Base-by-base conservation (phyloP, 1,284 basidiomycete genomes). In the Tilletia indica region DNA sequence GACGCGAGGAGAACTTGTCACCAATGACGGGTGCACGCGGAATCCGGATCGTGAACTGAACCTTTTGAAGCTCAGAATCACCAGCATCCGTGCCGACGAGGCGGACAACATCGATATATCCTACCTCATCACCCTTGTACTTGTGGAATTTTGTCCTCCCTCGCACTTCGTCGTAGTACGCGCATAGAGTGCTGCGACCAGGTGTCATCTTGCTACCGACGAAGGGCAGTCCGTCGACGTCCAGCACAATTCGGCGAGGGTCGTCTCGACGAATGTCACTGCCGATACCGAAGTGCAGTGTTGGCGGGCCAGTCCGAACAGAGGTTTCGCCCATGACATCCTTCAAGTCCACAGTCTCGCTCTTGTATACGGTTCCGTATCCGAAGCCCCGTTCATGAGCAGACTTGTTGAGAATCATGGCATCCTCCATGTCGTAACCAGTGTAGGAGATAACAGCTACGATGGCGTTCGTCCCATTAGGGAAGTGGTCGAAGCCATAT, bases 391-490 rank as follows among this genome's bases (percentile, higher is more conserved):
- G 91, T 86, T 99, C 97, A 84, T 99, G 94, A 3, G 94, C 92
- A 3, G 94, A 98, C 87, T 99, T 99, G 87, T 99, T 99, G 69
- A 99, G 87, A 78, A 99, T 99, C 97, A 99, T 99, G 74, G 97
- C 97, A 81, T 99, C 97, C 86, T 99, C 97, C 97, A 99, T 99
- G 85, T 99, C 97, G 86, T 99, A 99, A 5, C 97, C 97, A 0
- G 97, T 99, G 85, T 99, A 99, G 0, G 97, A 99, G 78, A 99
- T 98, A 83, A 99, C 97, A 31, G 97, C 97, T 69, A 99, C 97
- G 72, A 99, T 89, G 19, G 97, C 97, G 85, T 99, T 99, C 58
- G 93, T 97, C 19, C 96, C 97, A 83, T 97, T 99, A 1, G 97
- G 97, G 88, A 95, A 99, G 68, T 93, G 91, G 85, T 99, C 97